Percentiles rank a stretch among this genome's conserved stretches.
phyloP scores from a whole-genome alignment of 805 yeast genomes.

The Wickerhamomyces chambardii region DNA sequence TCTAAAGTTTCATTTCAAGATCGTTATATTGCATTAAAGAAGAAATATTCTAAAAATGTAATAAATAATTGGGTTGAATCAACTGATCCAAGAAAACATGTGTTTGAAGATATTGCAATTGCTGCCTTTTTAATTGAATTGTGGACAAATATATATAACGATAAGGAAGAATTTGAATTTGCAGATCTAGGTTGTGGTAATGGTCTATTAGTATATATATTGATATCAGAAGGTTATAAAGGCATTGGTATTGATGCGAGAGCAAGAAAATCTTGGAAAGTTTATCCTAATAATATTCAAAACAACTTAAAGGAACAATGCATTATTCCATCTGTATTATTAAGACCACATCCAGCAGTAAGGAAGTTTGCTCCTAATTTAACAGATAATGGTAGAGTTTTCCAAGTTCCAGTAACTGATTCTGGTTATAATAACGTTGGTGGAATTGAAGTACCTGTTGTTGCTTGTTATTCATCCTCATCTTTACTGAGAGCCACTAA shows the following conservation, averaged over 20 bases:
- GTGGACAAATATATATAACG: constrained; percentile 51
- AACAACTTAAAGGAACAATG: constrained; percentile 61
- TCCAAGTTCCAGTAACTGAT: constrained; percentile 30
- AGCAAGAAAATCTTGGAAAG: constrained; percentile 78
- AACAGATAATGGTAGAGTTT: constrained; percentile 52
- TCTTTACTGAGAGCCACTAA: constrained; percentile 39
- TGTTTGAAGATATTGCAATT: constrained; percentile 91
- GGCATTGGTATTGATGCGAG: constrained; percentile 91
- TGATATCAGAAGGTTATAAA: constrained; percentile 67
- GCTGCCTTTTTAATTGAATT: constrained; percentile 89
- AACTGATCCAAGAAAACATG: constrained; percentile 93
- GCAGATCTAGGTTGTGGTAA: constrained; percentile 95
- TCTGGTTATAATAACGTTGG: constrained; percentile 19
- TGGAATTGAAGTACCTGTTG: constrained; percentile 29
- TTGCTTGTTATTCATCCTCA: constrained; percentile 38
- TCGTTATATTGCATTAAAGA: constrained; percentile 70
- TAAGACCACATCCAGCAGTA: constrained; percentile 63
- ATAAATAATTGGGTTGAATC: constrained; percentile 87
- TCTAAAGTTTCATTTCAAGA: constrained; percentile 79
- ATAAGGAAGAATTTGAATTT: constrained; percentile 45
- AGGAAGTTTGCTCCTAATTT: constrained; percentile 42
- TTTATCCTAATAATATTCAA: constrained; percentile 61
- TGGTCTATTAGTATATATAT: constrained; percentile 72
- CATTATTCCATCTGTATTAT: constrained; percentile 66
- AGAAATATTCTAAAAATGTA: constrained; percentile 65